Conservation (phyloP, 2,329 filamentous ascomycete species). For the Rhytidhysteron rufulum region DNA sequence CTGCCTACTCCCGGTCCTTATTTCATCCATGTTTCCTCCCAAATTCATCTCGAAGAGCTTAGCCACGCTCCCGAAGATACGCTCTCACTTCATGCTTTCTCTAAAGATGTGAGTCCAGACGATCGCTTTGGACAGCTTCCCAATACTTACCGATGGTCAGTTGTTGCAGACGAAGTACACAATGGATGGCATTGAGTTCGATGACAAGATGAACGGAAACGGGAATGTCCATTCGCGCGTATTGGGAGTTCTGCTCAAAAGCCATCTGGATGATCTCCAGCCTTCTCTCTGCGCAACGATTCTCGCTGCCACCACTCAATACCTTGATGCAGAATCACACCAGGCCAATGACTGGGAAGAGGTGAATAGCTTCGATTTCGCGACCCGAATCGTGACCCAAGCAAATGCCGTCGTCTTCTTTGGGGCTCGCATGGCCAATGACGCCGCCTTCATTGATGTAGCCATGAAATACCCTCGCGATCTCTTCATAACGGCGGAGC, state of each 20-base stretch:
- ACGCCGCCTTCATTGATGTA: constrained; percentile 1
- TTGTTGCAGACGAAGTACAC: constrained; percentile 5
- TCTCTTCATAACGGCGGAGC: constrained; percentile 3
- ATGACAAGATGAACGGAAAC: constrained; percentile 3
- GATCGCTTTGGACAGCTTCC: not conserved
- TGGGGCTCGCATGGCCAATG: not conserved
- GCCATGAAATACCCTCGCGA: constrained; percentile 1
- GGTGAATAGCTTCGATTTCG: not conserved
- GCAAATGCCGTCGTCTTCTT: constrained; percentile 2
- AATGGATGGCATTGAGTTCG: constrained; percentile 3
- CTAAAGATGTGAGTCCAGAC: constrained; percentile 2
- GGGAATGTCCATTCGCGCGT: constrained; percentile 2
- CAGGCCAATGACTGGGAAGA: not conserved
- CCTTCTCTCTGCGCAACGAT: not conserved
- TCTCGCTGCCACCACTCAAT: not conserved
- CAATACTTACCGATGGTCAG: not conserved
- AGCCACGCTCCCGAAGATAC: constrained; percentile 2
- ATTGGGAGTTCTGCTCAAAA: constrained; percentile 1
- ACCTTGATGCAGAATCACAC: not conserved
- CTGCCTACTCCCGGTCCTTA: constrained; percentile 1
- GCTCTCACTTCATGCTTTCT: constrained; percentile 4
- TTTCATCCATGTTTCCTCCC: constrained; percentile 2
- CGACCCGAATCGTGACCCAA: not conserved
- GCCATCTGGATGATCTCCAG: constrained; percentile 2
- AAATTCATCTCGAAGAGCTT: constrained; percentile 2